Evolutionary conservation across 2,329 filamentous ascomycete genomes (phyloP).

Genomic region (Fusarium burgessii): DNA sequence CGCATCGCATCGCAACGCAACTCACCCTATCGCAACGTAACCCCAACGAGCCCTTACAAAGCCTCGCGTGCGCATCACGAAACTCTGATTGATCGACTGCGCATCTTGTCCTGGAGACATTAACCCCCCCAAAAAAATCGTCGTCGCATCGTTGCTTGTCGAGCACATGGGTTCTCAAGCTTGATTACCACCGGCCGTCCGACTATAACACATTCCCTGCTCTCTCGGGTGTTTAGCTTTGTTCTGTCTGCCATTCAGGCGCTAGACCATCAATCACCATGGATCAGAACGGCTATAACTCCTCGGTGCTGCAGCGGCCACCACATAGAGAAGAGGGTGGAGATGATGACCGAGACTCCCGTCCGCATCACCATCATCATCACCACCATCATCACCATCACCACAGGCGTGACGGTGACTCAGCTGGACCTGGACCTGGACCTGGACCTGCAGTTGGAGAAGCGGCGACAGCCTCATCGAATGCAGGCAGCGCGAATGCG

Average conservation of each 20-base stretch:
- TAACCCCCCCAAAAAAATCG: slow-evolving; percentile 6
- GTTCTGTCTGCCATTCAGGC: slow-evolving; percentile 30
- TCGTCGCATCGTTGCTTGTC: slow-evolving; percentile 40
- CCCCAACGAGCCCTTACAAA: slow-evolving; percentile 17
- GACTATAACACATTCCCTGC: slow-evolving; percentile 35
- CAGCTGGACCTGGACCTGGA: slow-evolving; percentile 25
- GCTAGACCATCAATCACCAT: slow-evolving; percentile 50
- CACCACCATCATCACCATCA: slow-evolving; percentile 52
- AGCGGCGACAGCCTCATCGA: slow-evolving; percentile 40
- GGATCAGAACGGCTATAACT: slow-evolving; percentile 61
- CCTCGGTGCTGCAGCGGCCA: slow-evolving; percentile 63
- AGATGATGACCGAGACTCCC: slow-evolving; percentile 52
- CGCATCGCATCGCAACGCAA: slow-evolving; percentile 30
- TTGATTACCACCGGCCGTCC: slow-evolving; percentile 38
- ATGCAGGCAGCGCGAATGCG: slow-evolving; percentile 46
- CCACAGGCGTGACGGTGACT: slow-evolving; percentile 58
- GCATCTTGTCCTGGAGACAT: slow-evolving; percentile 24
- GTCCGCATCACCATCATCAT: slow-evolving; percentile 51
- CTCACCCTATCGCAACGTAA: slow-evolving; percentile 5
- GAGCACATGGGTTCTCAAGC: slow-evolving; percentile 46
- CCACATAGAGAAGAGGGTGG: slow-evolving; percentile 54
- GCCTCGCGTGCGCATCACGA: slow-evolving; percentile 48
- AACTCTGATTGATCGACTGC: slow-evolving; percentile 37
- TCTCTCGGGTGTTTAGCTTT: slow-evolving; percentile 24
- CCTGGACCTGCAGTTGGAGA: slow-evolving; percentile 32